Conservation (phyloP, 2,329 filamentous ascomycete species). For the Pezicula neosporulosa region DNA sequence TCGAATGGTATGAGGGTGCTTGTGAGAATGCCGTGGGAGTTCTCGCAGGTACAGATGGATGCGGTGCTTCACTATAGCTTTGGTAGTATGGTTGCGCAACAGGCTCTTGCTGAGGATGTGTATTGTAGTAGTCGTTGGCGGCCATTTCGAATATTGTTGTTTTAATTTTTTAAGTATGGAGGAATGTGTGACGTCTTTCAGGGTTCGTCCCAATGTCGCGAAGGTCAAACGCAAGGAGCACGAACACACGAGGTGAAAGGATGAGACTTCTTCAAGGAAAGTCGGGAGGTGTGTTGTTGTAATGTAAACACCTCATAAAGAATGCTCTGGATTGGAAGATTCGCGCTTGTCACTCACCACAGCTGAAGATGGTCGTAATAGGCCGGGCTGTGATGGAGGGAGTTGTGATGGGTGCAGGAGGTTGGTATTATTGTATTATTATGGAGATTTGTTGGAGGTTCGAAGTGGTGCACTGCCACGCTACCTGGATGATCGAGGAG, state of each 20-base stretch:
- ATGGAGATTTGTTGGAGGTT: too few relatives aligned
- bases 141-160: conserved; percentile 14
- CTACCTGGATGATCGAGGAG: too few relatives aligned
- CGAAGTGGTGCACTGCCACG: too few relatives aligned
- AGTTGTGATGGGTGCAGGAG: too few relatives aligned
- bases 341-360: too few relatives aligned
- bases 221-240: background rate
- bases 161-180: too few relatives aligned
- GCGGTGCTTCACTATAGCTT: conserved; percentile 8
- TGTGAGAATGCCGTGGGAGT: conserved; percentile 8
- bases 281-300: background rate
- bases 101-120: conserved; percentile 12
- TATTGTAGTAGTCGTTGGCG: conserved; percentile 26
- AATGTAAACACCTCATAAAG: conserved; percentile 1
- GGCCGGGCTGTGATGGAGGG: too few relatives aligned
- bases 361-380: too few relatives aligned
- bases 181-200: too few relatives aligned
- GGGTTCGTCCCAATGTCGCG: too few relatives aligned
- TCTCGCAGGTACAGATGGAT: conserved; percentile 7
- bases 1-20: conserved; percentile 21
- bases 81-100: conserved; percentile 8
- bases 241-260: background rate
- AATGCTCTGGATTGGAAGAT: background rate
- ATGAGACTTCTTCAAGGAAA: background rate
- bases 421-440: too few relatives aligned